These are phyloP conservation scores for Limonium bicolor DNA, from an alignment of 148 eudicot species.

Conservation along the genomic window DNA sequence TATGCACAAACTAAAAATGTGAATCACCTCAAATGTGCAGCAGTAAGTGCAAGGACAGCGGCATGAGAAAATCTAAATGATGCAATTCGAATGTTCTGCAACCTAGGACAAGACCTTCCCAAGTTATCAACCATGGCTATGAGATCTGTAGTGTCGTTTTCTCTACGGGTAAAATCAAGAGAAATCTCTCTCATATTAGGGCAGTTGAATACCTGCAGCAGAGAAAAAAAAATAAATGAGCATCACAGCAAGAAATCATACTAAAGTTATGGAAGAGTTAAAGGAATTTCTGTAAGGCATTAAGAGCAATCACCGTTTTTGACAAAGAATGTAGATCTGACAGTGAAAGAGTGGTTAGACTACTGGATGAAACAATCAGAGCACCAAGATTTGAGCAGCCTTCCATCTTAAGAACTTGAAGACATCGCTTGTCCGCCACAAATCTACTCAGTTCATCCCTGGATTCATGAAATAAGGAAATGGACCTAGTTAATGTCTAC, in stretches of 20 bases:
- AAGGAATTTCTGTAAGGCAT: too few species aligned
- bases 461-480: slow-evolving; percentile 10
- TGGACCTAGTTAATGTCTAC: slow-evolving; percentile 8
- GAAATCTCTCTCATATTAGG: slow-evolving; percentile 82
- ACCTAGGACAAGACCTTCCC: slow-evolving; percentile 66
- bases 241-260: neutral
- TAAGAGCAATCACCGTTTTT: slow-evolving; percentile 50
- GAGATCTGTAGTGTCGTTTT: slow-evolving; percentile 64
- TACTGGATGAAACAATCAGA: slow-evolving; percentile 43
- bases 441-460: slow-evolving; percentile 93
- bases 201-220: slow-evolving; percentile 55
- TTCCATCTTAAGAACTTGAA: slow-evolving; percentile 80
- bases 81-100: slow-evolving; percentile 77
- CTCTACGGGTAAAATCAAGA: slow-evolving; percentile 58
- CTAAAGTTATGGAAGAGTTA: neutral
- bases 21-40: slow-evolving; percentile 83
- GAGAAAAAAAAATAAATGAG: slow-evolving; percentile 6
- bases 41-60: slow-evolving; percentile 73
- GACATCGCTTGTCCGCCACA: slow-evolving; percentile 64
- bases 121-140: slow-evolving; percentile 46
- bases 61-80: slow-evolving; percentile 56
- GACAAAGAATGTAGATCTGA: slow-evolving; percentile 80
- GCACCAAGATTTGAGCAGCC: slow-evolving; percentile 70
- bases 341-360: slow-evolving; percentile 75
- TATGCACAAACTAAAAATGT: too few species aligned